These are phyloP conservation scores for Alternaria dauci DNA, from an alignment of 2,329 filamentous ascomycete genomes.

Conservation along the genomic window DNA sequence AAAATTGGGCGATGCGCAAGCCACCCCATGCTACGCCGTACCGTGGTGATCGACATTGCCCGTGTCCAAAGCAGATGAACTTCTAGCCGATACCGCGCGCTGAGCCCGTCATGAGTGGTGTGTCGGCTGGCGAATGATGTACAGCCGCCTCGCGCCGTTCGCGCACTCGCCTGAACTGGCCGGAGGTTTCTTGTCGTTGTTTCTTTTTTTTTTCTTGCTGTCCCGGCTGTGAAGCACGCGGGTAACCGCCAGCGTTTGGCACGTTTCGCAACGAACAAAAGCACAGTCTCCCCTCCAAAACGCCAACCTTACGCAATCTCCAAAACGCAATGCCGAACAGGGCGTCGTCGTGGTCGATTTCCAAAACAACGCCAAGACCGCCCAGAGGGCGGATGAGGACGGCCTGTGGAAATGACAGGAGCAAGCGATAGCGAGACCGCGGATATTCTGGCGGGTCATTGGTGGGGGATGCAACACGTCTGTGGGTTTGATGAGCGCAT, in stretches of 20 bases:
- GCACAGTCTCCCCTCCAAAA: neutral
- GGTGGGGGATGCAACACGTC: constrained; percentile 27
- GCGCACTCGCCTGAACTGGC: constrained; percentile 22
- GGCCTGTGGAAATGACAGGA: constrained; percentile 48
- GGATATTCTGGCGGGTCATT: constrained; percentile 43
- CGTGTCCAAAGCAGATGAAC: constrained; percentile 38
- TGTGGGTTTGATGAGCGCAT: constrained; percentile 50
- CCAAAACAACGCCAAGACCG: constrained; percentile 47
- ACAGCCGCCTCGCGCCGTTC: constrained; percentile 29
- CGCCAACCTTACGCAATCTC: constrained; percentile 38
- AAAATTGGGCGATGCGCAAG: constrained; percentile 41
- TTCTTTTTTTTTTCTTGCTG: neutral
- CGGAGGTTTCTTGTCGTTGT: constrained; percentile 8
- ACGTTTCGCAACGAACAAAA: constrained; percentile 46
- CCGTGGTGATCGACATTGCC: constrained; percentile 32
- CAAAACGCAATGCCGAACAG: constrained; percentile 31
- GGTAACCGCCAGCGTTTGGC: constrained; percentile 45
- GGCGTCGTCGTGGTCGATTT: constrained; percentile 33
- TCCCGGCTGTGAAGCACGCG: constrained; percentile 40
- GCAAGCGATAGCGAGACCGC: constrained; percentile 37
- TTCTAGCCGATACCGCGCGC: constrained; percentile 25
- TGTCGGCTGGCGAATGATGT: constrained; percentile 20
- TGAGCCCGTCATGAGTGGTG: constrained; percentile 23
- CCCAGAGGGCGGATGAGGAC: constrained; percentile 32
- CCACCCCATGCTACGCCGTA: constrained; percentile 34